Percentiles rank a stretch among this genome's conserved stretches.
Conservation (phyloP, 352 stramenopile species). For the Phytophthora cactorum region DNA sequence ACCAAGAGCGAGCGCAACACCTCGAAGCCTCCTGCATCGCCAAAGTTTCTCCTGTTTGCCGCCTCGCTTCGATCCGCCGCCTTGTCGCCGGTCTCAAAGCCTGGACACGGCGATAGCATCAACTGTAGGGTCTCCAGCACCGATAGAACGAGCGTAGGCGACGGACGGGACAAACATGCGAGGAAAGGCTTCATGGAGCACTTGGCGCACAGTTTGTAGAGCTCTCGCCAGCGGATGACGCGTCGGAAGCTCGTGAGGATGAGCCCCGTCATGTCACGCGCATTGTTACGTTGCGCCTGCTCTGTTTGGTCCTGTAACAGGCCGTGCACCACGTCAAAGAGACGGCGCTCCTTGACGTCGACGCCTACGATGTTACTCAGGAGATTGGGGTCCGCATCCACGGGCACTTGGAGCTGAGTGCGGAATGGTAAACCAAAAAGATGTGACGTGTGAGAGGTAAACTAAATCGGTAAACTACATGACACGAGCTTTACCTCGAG, state of each 20-base stretch:
- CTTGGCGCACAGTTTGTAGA: constrained; percentile 82
- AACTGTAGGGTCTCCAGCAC: constrained; percentile 70
- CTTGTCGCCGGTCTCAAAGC: constrained; percentile 63
- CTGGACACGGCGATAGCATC: constrained; percentile 65
- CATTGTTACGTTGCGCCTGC: constrained; percentile 53
- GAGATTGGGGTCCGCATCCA: constrained; percentile 35
- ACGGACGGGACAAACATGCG: constrained; percentile 62
- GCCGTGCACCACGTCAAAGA: constrained; percentile 79
- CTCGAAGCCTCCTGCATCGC: constrained; percentile 72
- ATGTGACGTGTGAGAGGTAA: constrained; percentile 21
- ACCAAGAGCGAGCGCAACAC: constrained; percentile 70
- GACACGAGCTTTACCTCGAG: constrained; percentile 46
- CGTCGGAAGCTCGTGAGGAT: constrained; percentile 75
- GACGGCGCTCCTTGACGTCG: constrained; percentile 78
- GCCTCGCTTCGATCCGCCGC: constrained; percentile 70
- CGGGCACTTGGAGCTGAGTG: constrained; percentile 27
- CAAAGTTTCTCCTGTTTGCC: constrained; percentile 81
- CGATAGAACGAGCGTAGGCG: constrained; percentile 55
- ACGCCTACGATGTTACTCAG: constrained; percentile 38
- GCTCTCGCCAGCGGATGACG: constrained; percentile 79
- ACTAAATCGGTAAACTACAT: neutral
- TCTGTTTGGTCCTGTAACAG: constrained; percentile 74
- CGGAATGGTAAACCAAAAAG: constrained; percentile 1
- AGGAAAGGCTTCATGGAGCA: constrained; percentile 87
- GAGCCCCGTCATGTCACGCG: constrained; percentile 71